Evolutionary conservation across 2,329 filamentous ascomycete genomes (phyloP).

Genomic region (Ascosphaera acerosa): DNA sequence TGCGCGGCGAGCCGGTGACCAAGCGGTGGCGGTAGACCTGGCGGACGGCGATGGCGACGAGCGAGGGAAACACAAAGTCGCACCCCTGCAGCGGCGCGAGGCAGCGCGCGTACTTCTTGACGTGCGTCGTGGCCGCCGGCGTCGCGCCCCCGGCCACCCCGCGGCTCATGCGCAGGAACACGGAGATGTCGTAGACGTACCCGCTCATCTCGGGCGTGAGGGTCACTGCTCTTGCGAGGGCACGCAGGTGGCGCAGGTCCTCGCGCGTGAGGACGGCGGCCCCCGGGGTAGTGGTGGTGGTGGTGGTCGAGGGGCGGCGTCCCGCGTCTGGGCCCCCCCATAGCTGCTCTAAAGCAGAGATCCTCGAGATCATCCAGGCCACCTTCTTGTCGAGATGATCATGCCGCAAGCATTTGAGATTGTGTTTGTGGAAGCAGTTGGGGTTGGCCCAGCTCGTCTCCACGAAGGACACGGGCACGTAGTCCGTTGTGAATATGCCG

Average conservation of each 20-base stretch:
- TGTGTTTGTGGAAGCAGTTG: slow-evolving; percentile 10
- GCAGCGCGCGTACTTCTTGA: slow-evolving; percentile 40
- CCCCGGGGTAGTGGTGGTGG: too few relatives aligned
- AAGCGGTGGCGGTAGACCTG: slow-evolving; percentile 82
- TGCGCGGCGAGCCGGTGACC: slow-evolving; percentile 37
- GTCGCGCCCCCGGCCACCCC: slow-evolving; percentile 58
- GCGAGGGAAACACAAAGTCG: slow-evolving; percentile 57
- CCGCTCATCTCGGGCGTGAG: slow-evolving; percentile 53
- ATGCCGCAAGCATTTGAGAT: slow-evolving; percentile 23
- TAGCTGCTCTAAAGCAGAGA: slow-evolving; percentile 19
- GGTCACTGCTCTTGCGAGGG: slow-evolving; percentile 31
- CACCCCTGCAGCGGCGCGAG: slow-evolving; percentile 63
- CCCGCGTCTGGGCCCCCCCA: too few relatives aligned
- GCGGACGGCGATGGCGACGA: slow-evolving; percentile 55
- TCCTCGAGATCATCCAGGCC: background rate
- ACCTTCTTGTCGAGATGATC: slow-evolving; percentile 23
- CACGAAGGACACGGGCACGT: slow-evolving; percentile 24
- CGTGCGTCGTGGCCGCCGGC: slow-evolving; percentile 52
- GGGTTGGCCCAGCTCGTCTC: slow-evolving; percentile 27
- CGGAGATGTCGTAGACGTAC: slow-evolving; percentile 68
- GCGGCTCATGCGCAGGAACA: slow-evolving; percentile 70
- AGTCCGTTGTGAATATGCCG: slow-evolving; percentile 17
- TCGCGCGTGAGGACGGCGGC: too few relatives aligned
- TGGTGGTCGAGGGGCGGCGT: too few relatives aligned
- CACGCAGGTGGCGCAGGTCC: too few relatives aligned